Percentiles rank a stretch among this genome's conserved stretches.
These are phyloP conservation scores for Vigna trinervia DNA, from an alignment of 306 rosid species.

Conservation along the genomic window DNA sequence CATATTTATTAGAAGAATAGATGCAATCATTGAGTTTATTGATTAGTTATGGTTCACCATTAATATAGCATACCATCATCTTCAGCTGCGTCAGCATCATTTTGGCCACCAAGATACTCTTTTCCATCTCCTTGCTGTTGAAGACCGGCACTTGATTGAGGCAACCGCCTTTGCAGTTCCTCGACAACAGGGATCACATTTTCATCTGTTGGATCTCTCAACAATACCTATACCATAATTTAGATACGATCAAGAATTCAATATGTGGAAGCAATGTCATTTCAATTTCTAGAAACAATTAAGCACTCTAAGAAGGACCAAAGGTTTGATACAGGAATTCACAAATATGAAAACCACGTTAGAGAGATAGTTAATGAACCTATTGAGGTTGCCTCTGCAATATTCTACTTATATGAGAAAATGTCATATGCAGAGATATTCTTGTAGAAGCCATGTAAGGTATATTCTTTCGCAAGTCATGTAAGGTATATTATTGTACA, in stretches of 20 bases:
- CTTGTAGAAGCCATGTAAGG: no score
- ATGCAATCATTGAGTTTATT: slow-evolving; percentile 15
- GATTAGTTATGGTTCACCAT: not conserved
- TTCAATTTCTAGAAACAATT: slow-evolving; percentile 33
- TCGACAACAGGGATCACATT: slow-evolving; percentile 84
- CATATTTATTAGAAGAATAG: slow-evolving; percentile 20
- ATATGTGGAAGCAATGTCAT: slow-evolving; percentile 23
- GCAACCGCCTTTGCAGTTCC: slow-evolving; percentile 89
- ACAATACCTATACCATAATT: slow-evolving; percentile 68
- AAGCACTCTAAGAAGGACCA: slow-evolving; percentile 11
- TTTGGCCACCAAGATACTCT: slow-evolving; percentile 54
- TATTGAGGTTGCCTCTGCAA: no score
- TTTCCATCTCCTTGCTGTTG: slow-evolving; percentile 52
- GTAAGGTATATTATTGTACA: no score
- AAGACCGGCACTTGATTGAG: slow-evolving; percentile 45
- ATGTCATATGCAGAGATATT: no score
- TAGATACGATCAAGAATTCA: slow-evolving; percentile 38
- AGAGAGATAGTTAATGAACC: no score
- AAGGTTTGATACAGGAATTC: slow-evolving; percentile 21
- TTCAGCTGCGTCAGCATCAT: slow-evolving; percentile 72
- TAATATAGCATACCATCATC: slow-evolving; percentile 75
- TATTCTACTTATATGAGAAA: no score
- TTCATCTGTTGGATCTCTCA: slow-evolving; percentile 85
- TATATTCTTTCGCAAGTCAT: no score
- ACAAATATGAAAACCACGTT: not conserved